Evolutionary conservation across 306 rosid species (phyloP).

Genomic region (Pterocarpus macrocarpus): DNA sequence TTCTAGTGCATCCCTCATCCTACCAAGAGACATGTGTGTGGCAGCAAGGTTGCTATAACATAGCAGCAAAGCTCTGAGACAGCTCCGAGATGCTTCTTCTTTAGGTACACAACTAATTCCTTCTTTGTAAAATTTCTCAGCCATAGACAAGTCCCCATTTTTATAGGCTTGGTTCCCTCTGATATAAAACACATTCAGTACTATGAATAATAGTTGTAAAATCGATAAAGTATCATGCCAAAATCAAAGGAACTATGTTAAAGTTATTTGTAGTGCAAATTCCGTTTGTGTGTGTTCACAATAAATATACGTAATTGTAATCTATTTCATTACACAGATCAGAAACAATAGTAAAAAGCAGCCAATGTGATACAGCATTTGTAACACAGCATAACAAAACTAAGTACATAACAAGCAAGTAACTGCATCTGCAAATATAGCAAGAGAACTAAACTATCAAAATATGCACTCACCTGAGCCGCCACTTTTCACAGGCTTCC

Average conservation of each 20-base stretch:
- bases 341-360: conserved; percentile 31
- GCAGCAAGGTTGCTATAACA: conserved; percentile 99
- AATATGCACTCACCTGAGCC: conserved; percentile 73
- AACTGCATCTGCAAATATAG: conserved; percentile 10
- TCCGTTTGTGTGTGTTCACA: conserved; percentile 23
- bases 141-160: conserved; percentile 78
- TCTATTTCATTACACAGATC: conserved; percentile 36
- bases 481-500: conserved; percentile 96
- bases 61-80: conserved; percentile 89
- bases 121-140: conserved; percentile 84
- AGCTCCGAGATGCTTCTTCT: conserved; percentile 73
- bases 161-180: conserved; percentile 97
- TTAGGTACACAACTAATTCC: conserved; percentile 74
- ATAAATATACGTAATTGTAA: conserved; percentile 1
- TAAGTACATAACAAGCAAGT: conserved; percentile 24
- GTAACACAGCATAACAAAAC: conserved; percentile 2
- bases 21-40: conserved; percentile 92
- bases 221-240: conserved; percentile 34
- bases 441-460: conserved; percentile 36
- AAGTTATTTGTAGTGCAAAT: conserved; percentile 3
- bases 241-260: conserved; percentile 39
- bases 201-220: conserved; percentile 28
- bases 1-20: conserved; percentile 82
- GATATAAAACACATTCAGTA: conserved; percentile 54
- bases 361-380: conserved; percentile 19